Base-by-base conservation (phyloP, 768 basidiomycete genomes). In the Dacryopinax spathularia region DNA sequence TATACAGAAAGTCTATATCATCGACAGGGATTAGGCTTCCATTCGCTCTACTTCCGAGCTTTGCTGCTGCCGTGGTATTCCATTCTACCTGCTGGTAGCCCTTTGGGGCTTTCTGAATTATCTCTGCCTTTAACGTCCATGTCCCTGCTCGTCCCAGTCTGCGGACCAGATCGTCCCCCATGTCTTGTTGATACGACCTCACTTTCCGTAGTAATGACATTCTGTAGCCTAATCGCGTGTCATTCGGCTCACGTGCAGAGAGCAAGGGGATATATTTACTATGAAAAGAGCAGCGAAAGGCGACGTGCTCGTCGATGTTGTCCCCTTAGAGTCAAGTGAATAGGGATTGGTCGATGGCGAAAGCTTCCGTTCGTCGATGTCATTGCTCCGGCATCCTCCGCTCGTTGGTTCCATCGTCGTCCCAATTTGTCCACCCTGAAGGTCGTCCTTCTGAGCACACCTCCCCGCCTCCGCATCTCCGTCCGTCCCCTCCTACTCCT, bases 311-410 rank as follows among this genome's bases (percentile, higher is more conserved):
- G 48, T 29, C 29, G 48, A 2, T 56, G 48, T n/a, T n/a, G 5
- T 10, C 22, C 4, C 25, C 10, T 56, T 13, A 56, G 48, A 31
- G 48, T 27, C 22, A 56, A 56, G 48, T 56, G 25, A 31, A 56
- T 31, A 31, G 25, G 22, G 48, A 56, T 56, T 56, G 48, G 48
- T 29, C 5, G 48, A 56, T 9, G n/a, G 18, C 10, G 48, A 56
- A 56, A 56, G 48, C 48, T 56, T 56, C 48, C 48, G 48, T 56
- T 3, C 25, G 13, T 56, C 48, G 22, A 56, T 56, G 48, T 56
- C 48, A 56, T 56, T 56, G 48, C 48, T 56, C 48, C 48, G 48
- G 48, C 48, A 56, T 56, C 48, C 48, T 56, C 48, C 48, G 48
- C 20, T 27, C 3, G 25, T 56, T 56, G 48, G 29, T 56, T 56